Percentiles rank a stretch among this genome's conserved stretches.
Evolutionary conservation across 164 flowering plant genomes (phyloP).

Genomic region (Stephania yunnanensis): DNA sequence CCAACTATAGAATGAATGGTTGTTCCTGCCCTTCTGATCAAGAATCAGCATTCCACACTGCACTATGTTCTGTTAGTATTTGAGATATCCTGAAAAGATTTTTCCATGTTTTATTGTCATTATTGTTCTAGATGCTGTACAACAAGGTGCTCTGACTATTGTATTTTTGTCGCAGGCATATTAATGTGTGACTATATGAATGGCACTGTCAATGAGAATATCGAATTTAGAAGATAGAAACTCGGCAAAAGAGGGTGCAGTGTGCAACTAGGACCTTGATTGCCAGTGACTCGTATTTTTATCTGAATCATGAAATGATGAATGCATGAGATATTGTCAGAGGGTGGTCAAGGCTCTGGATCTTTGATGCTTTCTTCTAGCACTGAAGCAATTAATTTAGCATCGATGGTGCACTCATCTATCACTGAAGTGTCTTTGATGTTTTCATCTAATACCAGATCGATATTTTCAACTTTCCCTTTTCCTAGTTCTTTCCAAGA

Average conservation of each 20-base stretch:
- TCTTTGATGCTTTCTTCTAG: slow-evolving; percentile 7
- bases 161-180: not conserved
- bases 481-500: slow-evolving; percentile 26
- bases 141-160: not conserved
- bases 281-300: not conserved
- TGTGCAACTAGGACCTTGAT: not conserved
- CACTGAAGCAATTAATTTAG: not conserved
- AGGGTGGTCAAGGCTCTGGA: not conserved
- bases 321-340: not conserved
- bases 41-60: not conserved
- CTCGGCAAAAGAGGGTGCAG: not conserved
- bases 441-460: slow-evolving; percentile 7
- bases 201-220: not conserved
- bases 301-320: not conserved
- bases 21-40: not conserved
- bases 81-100: not conserved
- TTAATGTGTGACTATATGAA: not conserved
- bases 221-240: not conserved
- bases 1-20: not conserved
- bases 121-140: not conserved
- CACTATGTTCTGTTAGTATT: not conserved
- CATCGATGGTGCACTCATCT: too few relatives aligned
- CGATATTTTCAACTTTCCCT: slow-evolving; percentile 6
- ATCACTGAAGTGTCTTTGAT: not conserved
- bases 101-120: not conserved